A percentile compares a stretch with the other conserved stretches of the same genome.
Conservation (phyloP, 345 rosid genomes). For the Eucalyptus erythrocorys region DNA sequence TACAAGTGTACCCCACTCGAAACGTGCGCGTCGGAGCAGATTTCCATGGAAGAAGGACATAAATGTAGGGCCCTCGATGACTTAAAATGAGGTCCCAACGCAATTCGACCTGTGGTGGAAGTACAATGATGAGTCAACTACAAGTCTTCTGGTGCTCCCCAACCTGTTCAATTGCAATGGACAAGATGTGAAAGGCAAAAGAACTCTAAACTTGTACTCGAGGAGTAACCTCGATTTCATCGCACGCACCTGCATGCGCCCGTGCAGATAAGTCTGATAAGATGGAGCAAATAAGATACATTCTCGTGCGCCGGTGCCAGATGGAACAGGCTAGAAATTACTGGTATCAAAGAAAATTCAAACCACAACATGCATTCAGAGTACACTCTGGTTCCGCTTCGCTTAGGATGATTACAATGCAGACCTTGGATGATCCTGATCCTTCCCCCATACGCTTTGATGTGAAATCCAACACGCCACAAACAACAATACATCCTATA, state of each 20-base stretch:
- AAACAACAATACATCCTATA: not conserved
- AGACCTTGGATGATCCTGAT: not conserved
- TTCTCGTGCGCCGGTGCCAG: not conserved
- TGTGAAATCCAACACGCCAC: not conserved
- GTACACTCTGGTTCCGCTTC: not conserved
- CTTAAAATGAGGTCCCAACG: not conserved
- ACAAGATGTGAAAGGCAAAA: not conserved
- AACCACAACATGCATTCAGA: not conserved
- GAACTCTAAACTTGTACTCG: not conserved
- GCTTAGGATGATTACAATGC: not conserved
- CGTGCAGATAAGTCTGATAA: accelerated
- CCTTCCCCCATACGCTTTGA: not conserved
- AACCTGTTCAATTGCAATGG: not conserved
- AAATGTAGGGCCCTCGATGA: not conserved
- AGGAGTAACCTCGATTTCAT: not conserved
- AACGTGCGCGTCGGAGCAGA: not conserved
- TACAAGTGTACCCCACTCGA: not conserved
- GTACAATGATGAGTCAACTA: not conserved
- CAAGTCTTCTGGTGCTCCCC: not conserved
- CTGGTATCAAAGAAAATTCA: not conserved
- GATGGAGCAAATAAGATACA: not conserved
- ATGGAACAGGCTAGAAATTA: not conserved
- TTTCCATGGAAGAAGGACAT: not conserved
- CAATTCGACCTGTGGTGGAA: not conserved
- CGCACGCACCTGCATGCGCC: too few relatives aligned